Evolutionary conservation across 306 rosid genomes (phyloP).

Genomic region (Prunus mira): DNA sequence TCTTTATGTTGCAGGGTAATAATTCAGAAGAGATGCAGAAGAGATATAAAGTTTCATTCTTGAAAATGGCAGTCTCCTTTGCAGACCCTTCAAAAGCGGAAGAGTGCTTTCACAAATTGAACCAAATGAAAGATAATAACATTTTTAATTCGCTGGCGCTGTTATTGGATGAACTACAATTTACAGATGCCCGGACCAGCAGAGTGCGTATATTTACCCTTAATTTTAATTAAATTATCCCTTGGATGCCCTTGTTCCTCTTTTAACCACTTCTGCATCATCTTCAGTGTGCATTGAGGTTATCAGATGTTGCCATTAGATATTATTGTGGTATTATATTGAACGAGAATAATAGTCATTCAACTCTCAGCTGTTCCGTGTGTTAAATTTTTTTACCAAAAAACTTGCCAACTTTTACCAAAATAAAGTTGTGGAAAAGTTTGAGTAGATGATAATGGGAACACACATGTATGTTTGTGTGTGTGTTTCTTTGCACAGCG

Average conservation of each 20-base stretch:
- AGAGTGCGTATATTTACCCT: slow-evolving; percentile 48
- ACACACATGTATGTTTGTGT: background rate
- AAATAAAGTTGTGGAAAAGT: background rate
- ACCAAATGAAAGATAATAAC: slow-evolving; percentile 66
- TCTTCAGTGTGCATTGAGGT: background rate
- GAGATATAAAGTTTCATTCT: slow-evolving; percentile 42
- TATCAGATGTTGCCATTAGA: background rate
- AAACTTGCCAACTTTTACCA: background rate
- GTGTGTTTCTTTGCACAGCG: background rate
- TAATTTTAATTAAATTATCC: background rate
- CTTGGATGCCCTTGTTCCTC: background rate
- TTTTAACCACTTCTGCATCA: background rate
- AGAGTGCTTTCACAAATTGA: slow-evolving; percentile 64
- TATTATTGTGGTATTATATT: background rate
- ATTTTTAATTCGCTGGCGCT: slow-evolving; percentile 57
- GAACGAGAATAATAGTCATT: background rate
- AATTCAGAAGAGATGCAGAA: slow-evolving; percentile 59
- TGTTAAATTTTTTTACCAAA: background rate
- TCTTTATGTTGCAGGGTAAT: slow-evolving; percentile 53
- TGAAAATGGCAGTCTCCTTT: slow-evolving; percentile 64
- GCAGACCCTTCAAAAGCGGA: slow-evolving; percentile 72
- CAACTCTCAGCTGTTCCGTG: background rate
- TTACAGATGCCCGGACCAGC: slow-evolving; percentile 34
- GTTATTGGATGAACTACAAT: slow-evolving; percentile 53
- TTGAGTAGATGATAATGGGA: background rate